Base-by-base conservation (phyloP, 768 basidiomycete species). In the Peribolospora baueri region DNA sequence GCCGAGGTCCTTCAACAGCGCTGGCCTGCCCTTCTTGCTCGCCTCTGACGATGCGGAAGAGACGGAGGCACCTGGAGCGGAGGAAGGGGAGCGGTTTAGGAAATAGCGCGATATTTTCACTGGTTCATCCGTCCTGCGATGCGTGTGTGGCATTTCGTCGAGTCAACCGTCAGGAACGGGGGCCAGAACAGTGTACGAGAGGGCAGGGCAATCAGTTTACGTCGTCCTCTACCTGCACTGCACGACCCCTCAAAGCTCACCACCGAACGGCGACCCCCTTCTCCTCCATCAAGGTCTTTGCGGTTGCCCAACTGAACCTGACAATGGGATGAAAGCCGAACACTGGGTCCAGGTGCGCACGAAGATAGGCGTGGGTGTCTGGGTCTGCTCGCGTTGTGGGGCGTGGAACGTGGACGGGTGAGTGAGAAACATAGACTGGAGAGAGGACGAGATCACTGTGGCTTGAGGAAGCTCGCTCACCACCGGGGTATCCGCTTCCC, bases 271-370 rank as follows among this genome's bases (percentile, higher is more conserved):
- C 62, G 65, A 85, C 80, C 0, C 76, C 91, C 45, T 77, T 70
- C 63, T 83, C 83, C 51, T 91, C 86, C 11, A 98, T 69, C 3
- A 79, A 66, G 2, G 84, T 75, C 64, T 87, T 88, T 58, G 90
- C 78, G 0, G 93, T 93, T 3, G 84, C 79, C 93, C 93, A 98
- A 2, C 84, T 87, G 69, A 97, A 97, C 13, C 93, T 77, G 3
- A 79, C 90, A 45, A 95, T 68, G 13, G 77, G 81, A 0, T 91
- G 91, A 63, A 78, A 91, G 4, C 93, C 93, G 64, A 98, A 98
- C 2, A 85, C 81, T 2, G 80, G 81, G 54, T 95, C 80, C 9
- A 95, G 63, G 0, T 81, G 74, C 1, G 71, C 65, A 60, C 75
- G 75, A 9, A 98, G 71, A 84, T 86, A 97, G 0, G 77, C 77